phyloP scores from a whole-genome alignment of 2,329 filamentous ascomycete genomes.

The Westerdykella aurantiaca region DNA sequence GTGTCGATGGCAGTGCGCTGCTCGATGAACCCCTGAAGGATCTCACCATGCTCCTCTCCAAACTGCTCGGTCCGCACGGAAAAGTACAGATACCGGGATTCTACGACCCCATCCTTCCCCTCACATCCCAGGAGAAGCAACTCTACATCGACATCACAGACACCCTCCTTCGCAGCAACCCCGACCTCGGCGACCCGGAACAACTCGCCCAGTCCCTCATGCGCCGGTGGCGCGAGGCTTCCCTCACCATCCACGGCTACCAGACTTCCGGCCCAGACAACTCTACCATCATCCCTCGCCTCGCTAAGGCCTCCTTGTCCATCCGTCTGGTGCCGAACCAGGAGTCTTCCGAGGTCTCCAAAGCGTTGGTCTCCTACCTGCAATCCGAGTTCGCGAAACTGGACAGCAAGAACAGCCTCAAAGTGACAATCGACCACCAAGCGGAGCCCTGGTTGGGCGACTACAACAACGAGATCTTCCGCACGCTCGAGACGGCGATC shows the following conservation, averaged over 20 bases:
- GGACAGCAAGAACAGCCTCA: conserved; percentile 73
- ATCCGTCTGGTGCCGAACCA: conserved; percentile 91
- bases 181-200: conserved; percentile 57
- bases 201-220: conserved; percentile 79
- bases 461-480: conserved; percentile 83
- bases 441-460: conserved; percentile 96
- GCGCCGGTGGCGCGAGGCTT: conserved; percentile 92
- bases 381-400: conserved; percentile 65
- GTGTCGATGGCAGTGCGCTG: conserved; percentile 89
- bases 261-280: conserved; percentile 85
- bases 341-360: conserved; percentile 71
- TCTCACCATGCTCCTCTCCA: conserved; percentile 74
- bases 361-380: conserved; percentile 61
- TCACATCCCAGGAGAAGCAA: conserved; percentile 68
- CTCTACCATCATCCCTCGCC: conserved; percentile 83
- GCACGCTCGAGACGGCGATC: conserved; percentile 78
- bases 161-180: conserved; percentile 67
- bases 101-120: conserved; percentile 73
- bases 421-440: conserved; percentile 80
- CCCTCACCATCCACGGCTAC: conserved; percentile 87
- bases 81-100: conserved; percentile 80
- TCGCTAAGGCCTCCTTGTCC: conserved; percentile 82
- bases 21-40: conserved; percentile 90
- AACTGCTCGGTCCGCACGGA: conserved; percentile 74
- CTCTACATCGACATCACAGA: conserved; percentile 80